A percentile compares a stretch with the other conserved stretches of the same genome.
These are phyloP conservation scores for Ascochyta pisi DNA, from an alignment of 2,329 filamentous ascomycete genomes.

Conservation along the genomic window DNA sequence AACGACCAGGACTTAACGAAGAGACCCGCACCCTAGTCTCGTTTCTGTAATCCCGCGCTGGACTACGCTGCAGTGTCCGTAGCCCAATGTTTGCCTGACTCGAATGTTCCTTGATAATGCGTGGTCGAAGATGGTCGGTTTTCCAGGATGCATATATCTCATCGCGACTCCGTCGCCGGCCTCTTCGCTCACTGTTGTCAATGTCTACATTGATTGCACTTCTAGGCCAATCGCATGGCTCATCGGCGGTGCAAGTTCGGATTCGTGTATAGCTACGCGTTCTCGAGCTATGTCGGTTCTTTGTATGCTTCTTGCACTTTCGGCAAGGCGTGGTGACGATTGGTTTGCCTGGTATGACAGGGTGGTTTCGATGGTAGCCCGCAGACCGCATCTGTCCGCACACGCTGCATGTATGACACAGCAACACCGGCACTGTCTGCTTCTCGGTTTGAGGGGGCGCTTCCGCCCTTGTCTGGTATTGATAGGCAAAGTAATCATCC, in stretches of 20 bases:
- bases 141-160: constrained; percentile 24
- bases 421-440: constrained; percentile 30
- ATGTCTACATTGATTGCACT: constrained; percentile 27
- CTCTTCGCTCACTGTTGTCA: constrained; percentile 28
- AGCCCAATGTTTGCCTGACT: constrained; percentile 36
- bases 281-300: constrained; percentile 18
- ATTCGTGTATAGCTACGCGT: constrained; percentile 28
- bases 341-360: constrained; percentile 43
- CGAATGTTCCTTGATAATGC: constrained; percentile 20
- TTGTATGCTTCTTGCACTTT: constrained; percentile 40
- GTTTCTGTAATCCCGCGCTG: constrained; percentile 13
- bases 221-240: constrained; percentile 38
- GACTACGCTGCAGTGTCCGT: constrained; percentile 31
- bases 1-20: constrained; percentile 30
- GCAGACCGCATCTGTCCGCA: constrained; percentile 45
- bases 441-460: constrained; percentile 21
- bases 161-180: constrained; percentile 32
- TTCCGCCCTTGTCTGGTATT: constrained; percentile 20
- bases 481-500: constrained; percentile 27
- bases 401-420: constrained; percentile 46
- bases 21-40: constrained; percentile 23
- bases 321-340: constrained; percentile 35
- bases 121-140: constrained; percentile 27
- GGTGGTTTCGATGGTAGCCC: constrained; percentile 45
- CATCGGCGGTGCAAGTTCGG: constrained; percentile 29